A percentile compares a stretch with the other conserved stretches of the same genome.
phyloP scores from a whole-genome alignment of 257 asterid genomes.

The Agastache rugosa region DNA sequence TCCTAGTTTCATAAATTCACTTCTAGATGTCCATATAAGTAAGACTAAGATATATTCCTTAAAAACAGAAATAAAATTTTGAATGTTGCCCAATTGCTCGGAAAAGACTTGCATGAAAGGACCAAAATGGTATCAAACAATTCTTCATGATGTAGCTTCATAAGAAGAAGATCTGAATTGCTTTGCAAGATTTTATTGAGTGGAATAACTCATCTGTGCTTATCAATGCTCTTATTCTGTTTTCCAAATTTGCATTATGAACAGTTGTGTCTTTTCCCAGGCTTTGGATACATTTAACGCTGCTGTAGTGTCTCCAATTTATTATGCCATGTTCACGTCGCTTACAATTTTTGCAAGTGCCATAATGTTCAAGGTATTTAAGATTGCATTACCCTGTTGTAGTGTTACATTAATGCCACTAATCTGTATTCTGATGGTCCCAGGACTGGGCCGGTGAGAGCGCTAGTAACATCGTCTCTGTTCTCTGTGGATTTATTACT shows the following conservation, averaged over 20 bases:
- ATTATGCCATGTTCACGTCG: constrained; percentile 93
- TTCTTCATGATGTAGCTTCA: background rate
- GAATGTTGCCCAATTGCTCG: background rate
- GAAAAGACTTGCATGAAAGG: background rate
- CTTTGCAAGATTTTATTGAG: background rate
- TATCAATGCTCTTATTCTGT: background rate
- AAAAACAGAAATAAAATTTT: background rate
- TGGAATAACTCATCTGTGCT: background rate
- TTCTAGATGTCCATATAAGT: constrained; percentile 4
- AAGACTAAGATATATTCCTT: constrained; percentile 6
- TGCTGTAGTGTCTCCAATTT: constrained; percentile 81
- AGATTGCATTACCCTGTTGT: constrained; percentile 11
- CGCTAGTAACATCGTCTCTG: constrained; percentile 70
- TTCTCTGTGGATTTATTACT: constrained; percentile 75
- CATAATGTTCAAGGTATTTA: constrained; percentile 88
- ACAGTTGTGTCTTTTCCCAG: constrained; percentile 45
- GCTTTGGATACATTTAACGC: constrained; percentile 83
- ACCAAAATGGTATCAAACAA: background rate
- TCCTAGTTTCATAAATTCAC: background rate
- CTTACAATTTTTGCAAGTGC: constrained; percentile 89
- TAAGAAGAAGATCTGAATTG: background rate
- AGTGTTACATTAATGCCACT: background rate
- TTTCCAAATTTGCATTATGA: constrained; percentile 7
- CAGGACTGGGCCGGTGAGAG: constrained; percentile 93
- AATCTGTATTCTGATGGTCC: constrained; percentile 27